Percentiles rank a stretch among this genome's conserved stretches.
Evolutionary conservation across 2,329 filamentous ascomycete genomes (phyloP).

Genomic region (Ascochyta fabae): DNA sequence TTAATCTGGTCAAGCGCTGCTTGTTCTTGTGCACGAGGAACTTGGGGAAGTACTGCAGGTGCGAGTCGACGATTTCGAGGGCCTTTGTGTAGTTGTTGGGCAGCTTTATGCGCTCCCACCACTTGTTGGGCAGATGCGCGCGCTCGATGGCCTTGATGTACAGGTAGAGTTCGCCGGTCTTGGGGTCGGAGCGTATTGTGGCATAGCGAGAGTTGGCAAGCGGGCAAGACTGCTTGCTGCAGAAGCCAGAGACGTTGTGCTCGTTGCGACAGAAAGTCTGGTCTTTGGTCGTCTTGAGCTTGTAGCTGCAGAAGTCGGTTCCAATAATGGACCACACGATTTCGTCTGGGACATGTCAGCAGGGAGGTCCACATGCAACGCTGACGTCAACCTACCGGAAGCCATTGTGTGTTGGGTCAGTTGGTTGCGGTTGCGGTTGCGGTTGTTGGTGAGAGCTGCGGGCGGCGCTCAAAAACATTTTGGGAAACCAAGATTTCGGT

Average conservation of each 20-base stretch:
- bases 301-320: constrained; percentile 93
- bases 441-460: constrained; percentile 18
- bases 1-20: constrained; percentile 88
- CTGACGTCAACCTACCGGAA: constrained; percentile 25
- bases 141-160: constrained; percentile 87
- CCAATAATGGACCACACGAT: constrained; percentile 98
- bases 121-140: constrained; percentile 79
- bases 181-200: constrained; percentile 82
- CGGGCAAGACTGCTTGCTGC: constrained; percentile 72
- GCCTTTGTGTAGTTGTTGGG: constrained; percentile 91
- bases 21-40: constrained; percentile 95
- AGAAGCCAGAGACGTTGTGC: constrained; percentile 60
- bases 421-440: constrained; percentile 13
- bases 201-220: constrained; percentile 92
- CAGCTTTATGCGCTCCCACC: constrained; percentile 93
- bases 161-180: constrained; percentile 84
- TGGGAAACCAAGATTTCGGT: constrained; percentile 18
- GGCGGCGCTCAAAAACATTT: constrained; percentile 21
- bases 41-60: constrained; percentile 85
- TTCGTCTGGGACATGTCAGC: constrained; percentile 66
- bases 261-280: constrained; percentile 95
- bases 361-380: too few species aligned
- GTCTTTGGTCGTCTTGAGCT: constrained; percentile 71
- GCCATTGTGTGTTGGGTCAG: constrained; percentile 26
- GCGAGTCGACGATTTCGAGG: constrained; percentile 72